Conservation (phyloP, 805 yeast species). For the Nakazawaea laoshanensis region DNA sequence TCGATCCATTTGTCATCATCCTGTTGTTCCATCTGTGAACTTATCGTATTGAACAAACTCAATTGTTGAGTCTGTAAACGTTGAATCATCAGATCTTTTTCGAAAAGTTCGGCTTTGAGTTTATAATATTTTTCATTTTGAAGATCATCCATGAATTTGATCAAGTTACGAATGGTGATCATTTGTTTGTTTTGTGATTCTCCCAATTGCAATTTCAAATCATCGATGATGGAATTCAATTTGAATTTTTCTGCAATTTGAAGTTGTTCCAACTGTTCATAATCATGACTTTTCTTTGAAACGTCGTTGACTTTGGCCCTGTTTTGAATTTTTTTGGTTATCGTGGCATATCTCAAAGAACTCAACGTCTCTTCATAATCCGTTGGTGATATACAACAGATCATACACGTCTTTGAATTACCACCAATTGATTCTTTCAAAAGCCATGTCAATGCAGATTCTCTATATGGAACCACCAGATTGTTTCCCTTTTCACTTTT, state of each 20-base stretch:
- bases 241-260: conserved; percentile 7
- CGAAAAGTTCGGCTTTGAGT: conserved; percentile 1
- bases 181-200: conserved; percentile 7
- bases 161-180: conserved; percentile 9
- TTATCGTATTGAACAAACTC: not conserved
- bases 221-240: conserved; percentile 8
- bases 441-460: conserved; percentile 67
- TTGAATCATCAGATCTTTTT: not conserved
- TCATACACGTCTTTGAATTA: conserved; percentile 77
- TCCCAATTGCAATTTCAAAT: conserved; percentile 5
- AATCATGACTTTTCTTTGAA: conserved; percentile 12
- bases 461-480: conserved; percentile 58
- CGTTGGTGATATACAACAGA: conserved; percentile 75
- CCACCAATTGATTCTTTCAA: conserved; percentile 73
- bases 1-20: conserved; percentile 5
- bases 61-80: not conserved
- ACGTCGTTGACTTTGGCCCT: conserved; percentile 39
- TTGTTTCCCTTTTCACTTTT: conserved; percentile 35
- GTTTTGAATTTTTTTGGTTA: conserved; percentile 63
- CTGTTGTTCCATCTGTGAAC: not conserved
- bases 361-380: conserved; percentile 74
- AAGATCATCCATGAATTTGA: conserved; percentile 13
- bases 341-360: conserved; percentile 70
- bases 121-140: conserved; percentile 13
- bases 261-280: conserved; percentile 7